Percentiles rank a stretch among this genome's conserved stretches.
phyloP scores from a whole-genome alignment of 306 rosid genomes.

The Acacia melanoxylon region DNA sequence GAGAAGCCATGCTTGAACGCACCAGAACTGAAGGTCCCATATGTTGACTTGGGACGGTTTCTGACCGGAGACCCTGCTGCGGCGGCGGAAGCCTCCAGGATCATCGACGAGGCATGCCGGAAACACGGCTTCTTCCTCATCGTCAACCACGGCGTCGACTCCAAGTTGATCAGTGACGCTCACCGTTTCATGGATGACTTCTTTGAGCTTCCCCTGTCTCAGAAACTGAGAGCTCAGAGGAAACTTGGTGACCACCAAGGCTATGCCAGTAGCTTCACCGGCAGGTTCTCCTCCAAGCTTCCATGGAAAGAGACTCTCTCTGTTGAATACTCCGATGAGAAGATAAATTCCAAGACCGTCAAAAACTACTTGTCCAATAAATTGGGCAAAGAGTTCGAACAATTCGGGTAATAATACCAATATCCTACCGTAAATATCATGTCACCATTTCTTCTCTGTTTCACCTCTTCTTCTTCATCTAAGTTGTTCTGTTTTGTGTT shows the following conservation, averaged over 20 bases:
- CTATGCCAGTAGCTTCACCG: slow-evolving; percentile 94
- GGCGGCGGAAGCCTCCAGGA: slow-evolving; percentile 47
- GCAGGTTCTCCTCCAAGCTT: slow-evolving; percentile 82
- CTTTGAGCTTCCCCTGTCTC: slow-evolving; percentile 65
- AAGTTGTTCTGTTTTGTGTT: neutral
- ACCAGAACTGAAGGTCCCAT: slow-evolving; percentile 68
- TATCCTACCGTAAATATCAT: neutral
- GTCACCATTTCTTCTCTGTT: neutral
- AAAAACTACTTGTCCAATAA: slow-evolving; percentile 48
- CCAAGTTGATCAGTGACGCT: slow-evolving; percentile 52
- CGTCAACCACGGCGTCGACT: slow-evolving; percentile 75
- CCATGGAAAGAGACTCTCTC: slow-evolving; percentile 97
- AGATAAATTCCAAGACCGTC: slow-evolving; percentile 38
- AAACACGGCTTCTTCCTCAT: slow-evolving; percentile 90
- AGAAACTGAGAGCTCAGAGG: slow-evolving; percentile 84
- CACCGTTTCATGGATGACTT: slow-evolving; percentile 69
- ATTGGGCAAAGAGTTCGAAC: slow-evolving; percentile 60
- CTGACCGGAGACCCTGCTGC: slow-evolving; percentile 61
- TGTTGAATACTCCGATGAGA: slow-evolving; percentile 52
- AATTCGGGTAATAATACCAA: slow-evolving; percentile 59
- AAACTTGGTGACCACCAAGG: slow-evolving; percentile 86
- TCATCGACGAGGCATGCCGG: slow-evolving; percentile 68
- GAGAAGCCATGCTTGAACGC: slow-evolving; percentile 62
- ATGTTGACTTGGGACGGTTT: slow-evolving; percentile 61
- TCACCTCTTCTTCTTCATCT: neutral